Evolutionary conservation across 495 filamentous ascomycete species (phyloP).

Genomic region (Daldinia decipiens): DNA sequence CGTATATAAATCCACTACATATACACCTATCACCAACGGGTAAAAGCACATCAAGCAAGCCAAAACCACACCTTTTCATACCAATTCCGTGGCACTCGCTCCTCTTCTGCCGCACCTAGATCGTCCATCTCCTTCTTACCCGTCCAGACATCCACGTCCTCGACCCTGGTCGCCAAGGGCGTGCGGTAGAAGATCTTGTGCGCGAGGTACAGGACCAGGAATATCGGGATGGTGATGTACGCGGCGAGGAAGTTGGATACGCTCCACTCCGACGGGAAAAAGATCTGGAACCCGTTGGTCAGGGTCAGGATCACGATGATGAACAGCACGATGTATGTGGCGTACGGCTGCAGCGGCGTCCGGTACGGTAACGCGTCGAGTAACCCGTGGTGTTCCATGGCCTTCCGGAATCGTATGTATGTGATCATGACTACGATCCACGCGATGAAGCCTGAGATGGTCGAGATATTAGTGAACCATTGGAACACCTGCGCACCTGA

Average conservation of each 20-base stretch:
- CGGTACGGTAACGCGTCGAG: slow-evolving; percentile 53
- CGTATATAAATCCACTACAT: not conserved
- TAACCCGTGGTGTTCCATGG: slow-evolving; percentile 51
- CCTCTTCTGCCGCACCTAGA: slow-evolving; percentile 51
- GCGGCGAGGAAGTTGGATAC: slow-evolving; percentile 56
- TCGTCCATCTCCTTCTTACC: slow-evolving; percentile 65
- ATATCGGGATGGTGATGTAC: slow-evolving; percentile 60
- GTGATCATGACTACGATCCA: slow-evolving; percentile 62
- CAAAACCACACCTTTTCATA: slow-evolving; percentile 58
- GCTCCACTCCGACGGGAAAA: slow-evolving; percentile 50
- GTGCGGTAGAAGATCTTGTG: slow-evolving; percentile 55
- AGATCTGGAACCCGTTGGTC: slow-evolving; percentile 61
- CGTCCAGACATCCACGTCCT: slow-evolving; percentile 57
- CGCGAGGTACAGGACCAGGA: slow-evolving; percentile 53
- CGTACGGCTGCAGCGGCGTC: slow-evolving; percentile 56
- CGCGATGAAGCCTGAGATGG: slow-evolving; percentile 61
- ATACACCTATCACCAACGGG: not conserved
- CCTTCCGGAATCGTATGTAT: slow-evolving; percentile 59
- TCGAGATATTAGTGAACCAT: slow-evolving; percentile 66
- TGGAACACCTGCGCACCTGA: slow-evolving; percentile 66
- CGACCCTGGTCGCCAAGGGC: slow-evolving; percentile 40
- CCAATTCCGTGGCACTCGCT: slow-evolving; percentile 53
- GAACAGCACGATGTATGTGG: slow-evolving; percentile 51
- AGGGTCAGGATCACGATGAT: slow-evolving; percentile 55
- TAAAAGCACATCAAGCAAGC: slow-evolving; percentile 50